These are phyloP conservation scores for Helicocarpus griseus DNA, from an alignment of 2,329 filamentous ascomycete species.

Conservation along the genomic window DNA sequence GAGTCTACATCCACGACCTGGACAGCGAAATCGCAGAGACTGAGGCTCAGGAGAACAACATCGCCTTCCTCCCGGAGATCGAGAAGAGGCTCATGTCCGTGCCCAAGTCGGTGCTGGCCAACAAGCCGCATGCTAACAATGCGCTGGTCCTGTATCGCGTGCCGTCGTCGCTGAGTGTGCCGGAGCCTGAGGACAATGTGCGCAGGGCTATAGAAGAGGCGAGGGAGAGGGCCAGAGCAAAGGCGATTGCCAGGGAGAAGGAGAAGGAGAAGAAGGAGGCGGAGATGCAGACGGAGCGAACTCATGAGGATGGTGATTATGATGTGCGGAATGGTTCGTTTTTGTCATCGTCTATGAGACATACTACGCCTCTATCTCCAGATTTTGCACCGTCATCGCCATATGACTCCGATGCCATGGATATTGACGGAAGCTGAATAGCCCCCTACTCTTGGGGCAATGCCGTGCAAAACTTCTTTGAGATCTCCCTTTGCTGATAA, in stretches of 20 bases:
- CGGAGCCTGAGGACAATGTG: slow-evolving; percentile 63
- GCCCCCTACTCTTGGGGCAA: too few relatives aligned
- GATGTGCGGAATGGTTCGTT: background rate
- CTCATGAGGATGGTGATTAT: background rate
- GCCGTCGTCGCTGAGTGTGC: slow-evolving; percentile 64
- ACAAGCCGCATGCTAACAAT: slow-evolving; percentile 47
- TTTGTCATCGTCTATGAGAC: background rate
- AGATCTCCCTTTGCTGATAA: too few relatives aligned
- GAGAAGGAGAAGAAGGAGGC: slow-evolving; percentile 19
- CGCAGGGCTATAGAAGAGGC: slow-evolving; percentile 76
- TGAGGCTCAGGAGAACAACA: slow-evolving; percentile 50
- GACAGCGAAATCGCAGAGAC: slow-evolving; percentile 73
- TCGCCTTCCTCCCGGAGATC: slow-evolving; percentile 78
- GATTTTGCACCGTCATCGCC: background rate
- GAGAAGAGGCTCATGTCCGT: slow-evolving; percentile 66
- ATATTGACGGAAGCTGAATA: slow-evolving; percentile 15
- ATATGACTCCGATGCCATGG: slow-evolving; percentile 20
- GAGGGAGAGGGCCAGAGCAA: slow-evolving; percentile 56
- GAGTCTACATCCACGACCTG: slow-evolving; percentile 83
- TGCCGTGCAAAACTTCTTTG: too few relatives aligned
- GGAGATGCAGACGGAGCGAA: slow-evolving; percentile 7
- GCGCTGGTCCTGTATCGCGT: slow-evolving; percentile 74
- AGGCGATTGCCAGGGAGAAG: slow-evolving; percentile 11
- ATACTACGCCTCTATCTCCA: background rate
- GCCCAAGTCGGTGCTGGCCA: slow-evolving; percentile 56